Evolutionary conservation across 192 early-diverging fungal genomes (phyloP).

Genomic region (Dispira parvispora): DNA sequence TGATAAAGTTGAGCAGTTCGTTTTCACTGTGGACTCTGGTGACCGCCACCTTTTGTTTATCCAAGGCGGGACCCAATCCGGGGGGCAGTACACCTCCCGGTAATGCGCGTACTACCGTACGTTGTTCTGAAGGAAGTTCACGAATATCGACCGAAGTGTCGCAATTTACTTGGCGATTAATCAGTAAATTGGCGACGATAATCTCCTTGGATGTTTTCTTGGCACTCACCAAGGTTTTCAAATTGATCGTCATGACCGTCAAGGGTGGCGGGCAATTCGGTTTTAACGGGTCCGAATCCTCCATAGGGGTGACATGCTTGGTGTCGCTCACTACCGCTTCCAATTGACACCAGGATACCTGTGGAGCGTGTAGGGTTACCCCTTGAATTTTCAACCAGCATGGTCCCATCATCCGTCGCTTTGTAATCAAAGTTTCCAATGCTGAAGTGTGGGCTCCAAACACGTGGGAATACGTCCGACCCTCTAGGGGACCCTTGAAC

Average conservation of each 20-base stretch:
- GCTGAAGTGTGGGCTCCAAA: slow-evolving; percentile 80
- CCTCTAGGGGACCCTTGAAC: slow-evolving; percentile 36
- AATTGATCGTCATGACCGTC: slow-evolving; percentile 68
- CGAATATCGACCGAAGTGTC: slow-evolving; percentile 34
- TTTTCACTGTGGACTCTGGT: slow-evolving; percentile 48
- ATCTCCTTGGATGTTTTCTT: slow-evolving; percentile 81
- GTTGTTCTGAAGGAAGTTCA: slow-evolving; percentile 28
- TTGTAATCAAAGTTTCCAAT: slow-evolving; percentile 86
- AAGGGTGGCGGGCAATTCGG: slow-evolving; percentile 47
- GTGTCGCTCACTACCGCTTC: slow-evolving; percentile 54
- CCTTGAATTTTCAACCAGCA: slow-evolving; percentile 71
- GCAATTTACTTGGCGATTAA: slow-evolving; percentile 49
- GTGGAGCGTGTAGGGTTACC: slow-evolving; percentile 23
- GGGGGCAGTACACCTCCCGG: slow-evolving; percentile 54
- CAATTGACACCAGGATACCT: slow-evolving; percentile 76
- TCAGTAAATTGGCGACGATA: slow-evolving; percentile 51
- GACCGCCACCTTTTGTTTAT: slow-evolving; percentile 32
- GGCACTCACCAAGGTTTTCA: slow-evolving; percentile 70
- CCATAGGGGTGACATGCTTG: slow-evolving; percentile 41
- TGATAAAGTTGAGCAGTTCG: slow-evolving; percentile 59
- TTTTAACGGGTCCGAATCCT: slow-evolving; percentile 32
- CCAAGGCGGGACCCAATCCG: slow-evolving; percentile 59
- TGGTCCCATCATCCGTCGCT: slow-evolving; percentile 91
- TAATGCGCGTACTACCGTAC: slow-evolving; percentile 57
- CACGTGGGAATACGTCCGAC: slow-evolving; percentile 60